These are phyloP conservation scores for Holtermanniella nyarrowii DNA, from an alignment of 768 basidiomycete genomes.

Conservation along the genomic window DNA sequence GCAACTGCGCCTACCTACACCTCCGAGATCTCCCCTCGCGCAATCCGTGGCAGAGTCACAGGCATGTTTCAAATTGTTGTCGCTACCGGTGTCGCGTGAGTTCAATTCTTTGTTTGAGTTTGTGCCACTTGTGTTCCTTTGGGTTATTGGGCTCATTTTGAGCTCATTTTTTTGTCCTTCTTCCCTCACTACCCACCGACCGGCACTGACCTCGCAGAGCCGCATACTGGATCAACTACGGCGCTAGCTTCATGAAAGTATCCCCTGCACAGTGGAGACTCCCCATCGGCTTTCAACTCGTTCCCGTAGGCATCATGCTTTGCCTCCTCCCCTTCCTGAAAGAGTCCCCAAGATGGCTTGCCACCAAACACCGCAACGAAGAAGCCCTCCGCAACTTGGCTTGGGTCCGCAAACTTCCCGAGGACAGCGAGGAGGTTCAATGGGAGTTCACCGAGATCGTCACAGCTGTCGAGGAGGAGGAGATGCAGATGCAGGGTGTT, in stretches of 20 bases:
- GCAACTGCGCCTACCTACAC: constrained; percentile 63
- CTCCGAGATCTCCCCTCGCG: constrained; percentile 76
- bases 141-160: too few species aligned
- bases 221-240: constrained; percentile 48
- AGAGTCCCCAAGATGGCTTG: constrained; percentile 42
- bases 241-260: constrained; percentile 14
- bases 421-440: constrained; percentile 37
- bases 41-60: constrained; percentile 74
- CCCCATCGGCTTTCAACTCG: constrained; percentile 38
- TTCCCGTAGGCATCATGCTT: constrained; percentile 42
- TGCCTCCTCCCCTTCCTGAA: constrained; percentile 25
- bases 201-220: too few species aligned
- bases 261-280: constrained; percentile 19
- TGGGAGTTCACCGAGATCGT: constrained; percentile 56
- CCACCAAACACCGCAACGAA: constrained; percentile 37
- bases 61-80: constrained; percentile 81
- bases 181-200: too few species aligned
- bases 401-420: constrained; percentile 39
- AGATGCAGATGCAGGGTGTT: constrained; percentile 54
- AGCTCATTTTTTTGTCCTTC: too few species aligned
- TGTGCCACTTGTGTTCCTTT: too few species aligned
- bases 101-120: too few species aligned
- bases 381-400: constrained; percentile 47
- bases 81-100: constrained; percentile 59
- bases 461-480: constrained; percentile 66